These are phyloP conservation scores for Vitellaria paradoxa DNA, from an alignment of 179 eudicot genomes.

Conservation along the genomic window DNA sequence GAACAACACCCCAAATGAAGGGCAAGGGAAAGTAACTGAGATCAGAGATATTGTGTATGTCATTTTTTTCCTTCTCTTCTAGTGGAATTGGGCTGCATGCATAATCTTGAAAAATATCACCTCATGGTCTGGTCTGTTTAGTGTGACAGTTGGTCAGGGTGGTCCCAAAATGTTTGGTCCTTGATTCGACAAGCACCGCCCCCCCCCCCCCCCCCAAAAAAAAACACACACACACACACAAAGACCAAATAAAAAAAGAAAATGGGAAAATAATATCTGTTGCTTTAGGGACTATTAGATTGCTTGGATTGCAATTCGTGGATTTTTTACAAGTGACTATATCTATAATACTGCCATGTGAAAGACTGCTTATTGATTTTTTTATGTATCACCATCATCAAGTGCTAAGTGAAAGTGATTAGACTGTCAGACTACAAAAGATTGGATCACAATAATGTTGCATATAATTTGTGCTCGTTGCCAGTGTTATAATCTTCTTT, in stretches of 20 bases:
- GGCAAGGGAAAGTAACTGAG: constrained; percentile 36
- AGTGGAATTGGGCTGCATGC: neutral
- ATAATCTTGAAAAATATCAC: neutral
- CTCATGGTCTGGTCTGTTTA: constrained; percentile 5
- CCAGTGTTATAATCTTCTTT: neutral
- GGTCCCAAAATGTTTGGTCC: no score
- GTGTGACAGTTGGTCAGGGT: neutral
- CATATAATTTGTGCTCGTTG: neutral
- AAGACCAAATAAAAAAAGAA: no score
- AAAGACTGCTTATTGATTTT: no score
- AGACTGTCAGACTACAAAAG: no score
- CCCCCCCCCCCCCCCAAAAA: no score
- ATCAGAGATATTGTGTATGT: constrained; percentile 43
- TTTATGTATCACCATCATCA: no score
- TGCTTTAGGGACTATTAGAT: neutral
- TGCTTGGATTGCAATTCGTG: neutral
- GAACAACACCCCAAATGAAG: constrained; percentile 27
- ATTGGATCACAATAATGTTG: no score
- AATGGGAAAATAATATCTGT: neutral
- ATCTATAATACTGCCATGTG: no score
- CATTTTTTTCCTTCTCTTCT: constrained; percentile 15
- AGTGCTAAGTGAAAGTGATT: no score
- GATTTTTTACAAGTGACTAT: no score
- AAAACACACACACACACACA: no score
- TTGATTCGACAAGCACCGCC: no score